Evolutionary conservation across 192 early-diverging fungal species (phyloP).

Genomic region (Gamsiella multidivaricata): DNA sequence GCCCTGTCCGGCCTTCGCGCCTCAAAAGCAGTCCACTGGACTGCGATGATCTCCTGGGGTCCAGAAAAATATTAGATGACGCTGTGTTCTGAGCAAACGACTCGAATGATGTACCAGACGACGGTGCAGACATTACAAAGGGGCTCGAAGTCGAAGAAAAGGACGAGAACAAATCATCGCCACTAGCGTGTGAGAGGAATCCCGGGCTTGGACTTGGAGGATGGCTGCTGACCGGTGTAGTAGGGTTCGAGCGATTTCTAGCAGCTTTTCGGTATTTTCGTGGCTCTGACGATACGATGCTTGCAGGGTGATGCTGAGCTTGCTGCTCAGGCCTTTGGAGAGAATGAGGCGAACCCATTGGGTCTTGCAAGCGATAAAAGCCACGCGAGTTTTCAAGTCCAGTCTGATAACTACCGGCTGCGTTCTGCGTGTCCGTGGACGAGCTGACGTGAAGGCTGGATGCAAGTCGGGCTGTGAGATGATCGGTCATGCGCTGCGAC

Average conservation of each 20-base stretch:
- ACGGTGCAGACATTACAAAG: background rate
- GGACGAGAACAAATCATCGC: conserved; percentile 16
- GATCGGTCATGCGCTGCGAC: conserved; percentile 46
- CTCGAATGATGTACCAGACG: conserved; percentile 5
- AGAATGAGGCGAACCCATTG: background rate
- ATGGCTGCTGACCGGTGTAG: conserved; percentile 40
- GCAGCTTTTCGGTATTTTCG: conserved; percentile 37
- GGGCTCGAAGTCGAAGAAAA: background rate
- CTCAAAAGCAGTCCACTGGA: conserved; percentile 35
- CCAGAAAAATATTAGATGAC: conserved; percentile 17
- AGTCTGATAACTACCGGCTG: conserved; percentile 5
- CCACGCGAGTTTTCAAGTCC: conserved; percentile 31
- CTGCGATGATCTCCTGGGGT: background rate
- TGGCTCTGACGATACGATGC: conserved; percentile 4
- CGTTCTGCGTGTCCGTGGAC: background rate
- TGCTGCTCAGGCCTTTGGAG: background rate
- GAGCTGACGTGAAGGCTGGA: conserved; percentile 40
- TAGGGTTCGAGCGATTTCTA: conserved; percentile 43
- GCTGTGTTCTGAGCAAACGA: conserved; percentile 12
- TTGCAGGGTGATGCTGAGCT: background rate
- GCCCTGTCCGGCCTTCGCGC: conserved; percentile 23
- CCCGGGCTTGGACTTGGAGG: conserved; percentile 46
- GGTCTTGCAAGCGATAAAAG: conserved; percentile 25
- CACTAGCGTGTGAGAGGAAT: background rate
- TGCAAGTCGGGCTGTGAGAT: conserved; percentile 40